These are phyloP conservation scores for Fibroporia radiculosa DNA, from an alignment of 768 basidiomycete species.

Conservation along the genomic window DNA sequence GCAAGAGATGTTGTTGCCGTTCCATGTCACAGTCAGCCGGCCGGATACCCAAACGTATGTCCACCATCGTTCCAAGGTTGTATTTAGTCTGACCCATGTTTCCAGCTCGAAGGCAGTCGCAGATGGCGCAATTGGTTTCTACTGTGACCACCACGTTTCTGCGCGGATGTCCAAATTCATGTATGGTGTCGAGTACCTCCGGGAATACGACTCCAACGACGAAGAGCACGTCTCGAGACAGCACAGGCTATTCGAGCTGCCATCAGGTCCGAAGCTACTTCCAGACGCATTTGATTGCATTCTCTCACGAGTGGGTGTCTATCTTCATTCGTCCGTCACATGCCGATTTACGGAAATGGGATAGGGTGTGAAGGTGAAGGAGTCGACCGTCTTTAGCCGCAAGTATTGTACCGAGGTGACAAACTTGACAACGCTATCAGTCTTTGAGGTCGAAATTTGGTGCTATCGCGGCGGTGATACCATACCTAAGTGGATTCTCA, in stretches of 20 bases:
- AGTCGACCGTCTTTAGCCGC: constrained; percentile 72
- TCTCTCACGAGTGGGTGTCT: constrained; percentile 47
- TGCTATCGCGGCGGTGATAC: constrained; percentile 71
- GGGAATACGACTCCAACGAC: constrained; percentile 57
- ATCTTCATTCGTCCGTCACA: background rate
- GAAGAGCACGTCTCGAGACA: constrained; percentile 58
- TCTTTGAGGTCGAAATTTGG: constrained; percentile 83
- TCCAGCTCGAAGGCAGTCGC: constrained; percentile 76
- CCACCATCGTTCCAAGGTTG: background rate
- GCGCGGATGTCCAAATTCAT: constrained; percentile 72
- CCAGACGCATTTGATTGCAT: constrained; percentile 83
- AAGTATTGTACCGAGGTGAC: constrained; percentile 82
- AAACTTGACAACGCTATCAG: constrained; percentile 63
- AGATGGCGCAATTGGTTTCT: constrained; percentile 78
- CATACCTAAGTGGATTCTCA: constrained; percentile 68
- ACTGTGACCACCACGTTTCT: constrained; percentile 78
- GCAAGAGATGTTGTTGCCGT: constrained; percentile 54
- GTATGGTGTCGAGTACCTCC: constrained; percentile 77
- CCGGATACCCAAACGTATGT: constrained; percentile 73
- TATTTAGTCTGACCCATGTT: background rate
- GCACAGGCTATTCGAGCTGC: constrained; percentile 64
- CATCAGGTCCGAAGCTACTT: constrained; percentile 69
- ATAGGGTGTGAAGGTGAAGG: constrained; percentile 69
- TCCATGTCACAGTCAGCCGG: constrained; percentile 56
- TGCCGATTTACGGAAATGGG: background rate